phyloP scores from a whole-genome alignment of 2,329 filamentous ascomycete species.

The Curvularia spicifera region DNA sequence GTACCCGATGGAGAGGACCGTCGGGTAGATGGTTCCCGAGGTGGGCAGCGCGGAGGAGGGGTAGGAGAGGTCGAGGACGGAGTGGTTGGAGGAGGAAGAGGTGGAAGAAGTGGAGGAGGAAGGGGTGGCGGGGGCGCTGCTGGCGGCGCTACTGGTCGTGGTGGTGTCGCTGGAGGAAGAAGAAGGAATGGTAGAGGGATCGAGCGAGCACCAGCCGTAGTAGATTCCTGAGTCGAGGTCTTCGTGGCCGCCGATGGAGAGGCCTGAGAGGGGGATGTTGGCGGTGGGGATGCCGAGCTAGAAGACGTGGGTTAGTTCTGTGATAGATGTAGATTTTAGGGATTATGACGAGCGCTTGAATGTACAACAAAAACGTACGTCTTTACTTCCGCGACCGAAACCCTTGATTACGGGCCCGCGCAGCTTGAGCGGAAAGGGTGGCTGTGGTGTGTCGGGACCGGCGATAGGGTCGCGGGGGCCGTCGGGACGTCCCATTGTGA shows the following conservation, averaged over 20 bases:
- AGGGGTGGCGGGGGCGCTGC: slow-evolving; percentile 28
- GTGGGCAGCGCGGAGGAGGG: slow-evolving; percentile 20
- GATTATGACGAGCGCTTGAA: background rate
- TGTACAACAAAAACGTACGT: slow-evolving; percentile 59
- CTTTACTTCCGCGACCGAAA: slow-evolving; percentile 91
- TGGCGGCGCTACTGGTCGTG: slow-evolving; percentile 37
- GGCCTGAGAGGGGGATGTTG: slow-evolving; percentile 74
- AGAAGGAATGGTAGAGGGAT: slow-evolving; percentile 51
- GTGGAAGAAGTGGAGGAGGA: slow-evolving; percentile 27
- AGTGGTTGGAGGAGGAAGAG: slow-evolving; percentile 33
- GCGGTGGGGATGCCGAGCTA: slow-evolving; percentile 95
- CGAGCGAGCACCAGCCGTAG: slow-evolving; percentile 86
- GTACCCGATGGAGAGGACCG: slow-evolving; percentile 66
- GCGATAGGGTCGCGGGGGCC: slow-evolving; percentile 60
- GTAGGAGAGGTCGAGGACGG: slow-evolving; percentile 36
- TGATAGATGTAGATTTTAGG: background rate
- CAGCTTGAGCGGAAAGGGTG: slow-evolving; percentile 83
- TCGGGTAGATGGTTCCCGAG: slow-evolving; percentile 35
- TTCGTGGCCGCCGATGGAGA: slow-evolving; percentile 71
- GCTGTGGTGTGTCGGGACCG: slow-evolving; percentile 72
- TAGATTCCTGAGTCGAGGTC: slow-evolving; percentile 81
- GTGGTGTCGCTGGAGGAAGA: background rate
- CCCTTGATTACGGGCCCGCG: slow-evolving; percentile 88
- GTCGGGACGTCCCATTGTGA: slow-evolving; percentile 36
- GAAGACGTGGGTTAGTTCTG: background rate